These are phyloP conservation scores for Craterostigma plantagineum DNA, from an alignment of 257 asterid genomes.

Conservation along the genomic window DNA sequence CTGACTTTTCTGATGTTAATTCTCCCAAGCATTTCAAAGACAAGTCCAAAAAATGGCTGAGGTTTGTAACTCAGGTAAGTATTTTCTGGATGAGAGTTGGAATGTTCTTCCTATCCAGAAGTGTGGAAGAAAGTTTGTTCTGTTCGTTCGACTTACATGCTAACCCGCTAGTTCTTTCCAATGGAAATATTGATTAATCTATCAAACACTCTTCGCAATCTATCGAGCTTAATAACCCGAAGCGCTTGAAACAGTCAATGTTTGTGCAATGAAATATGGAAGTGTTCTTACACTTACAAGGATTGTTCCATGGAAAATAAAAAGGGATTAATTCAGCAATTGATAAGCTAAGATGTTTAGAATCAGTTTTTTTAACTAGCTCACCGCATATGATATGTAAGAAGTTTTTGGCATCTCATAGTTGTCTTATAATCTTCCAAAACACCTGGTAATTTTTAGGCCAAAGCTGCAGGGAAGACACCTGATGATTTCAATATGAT, in stretches of 20 bases:
- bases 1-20: constrained; percentile 23
- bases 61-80: constrained; percentile 62
- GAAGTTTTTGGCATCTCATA: constrained; percentile 7
- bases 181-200: no score
- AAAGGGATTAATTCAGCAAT: neutral
- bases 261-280: no score
- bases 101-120: neutral
- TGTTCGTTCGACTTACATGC: no score
- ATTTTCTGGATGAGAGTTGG: neutral
- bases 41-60: constrained; percentile 88
- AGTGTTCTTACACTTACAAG: constrained; percentile 5
- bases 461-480: constrained; percentile 77
- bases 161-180: no score
- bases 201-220: no score
- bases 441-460: constrained; percentile 25
- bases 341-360: no score
- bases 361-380: no score
- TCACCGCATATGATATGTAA: neutral
- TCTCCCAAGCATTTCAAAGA: constrained; percentile 70
- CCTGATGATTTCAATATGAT: constrained; percentile 44
- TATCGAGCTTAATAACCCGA: no score
- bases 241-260: no score
- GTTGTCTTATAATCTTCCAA: constrained; percentile 10
- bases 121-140: neutral
- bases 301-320: neutral